Evolutionary conservation across 176 grass and related monocot species (phyloP).

Genomic region (Chrysopogon serrulatus): DNA sequence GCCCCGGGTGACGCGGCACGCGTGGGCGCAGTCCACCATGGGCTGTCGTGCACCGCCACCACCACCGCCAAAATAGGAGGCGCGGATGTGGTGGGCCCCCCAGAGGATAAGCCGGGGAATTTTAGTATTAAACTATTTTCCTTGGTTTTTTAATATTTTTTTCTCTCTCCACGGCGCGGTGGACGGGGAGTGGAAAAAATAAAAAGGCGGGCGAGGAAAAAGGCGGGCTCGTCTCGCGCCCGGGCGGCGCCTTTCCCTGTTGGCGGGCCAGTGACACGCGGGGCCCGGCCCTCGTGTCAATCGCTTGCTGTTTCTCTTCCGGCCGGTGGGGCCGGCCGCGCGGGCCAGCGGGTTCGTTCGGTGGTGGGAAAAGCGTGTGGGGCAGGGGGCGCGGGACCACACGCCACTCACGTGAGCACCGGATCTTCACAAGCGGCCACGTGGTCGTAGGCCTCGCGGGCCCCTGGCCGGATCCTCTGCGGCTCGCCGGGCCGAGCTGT

Average conservation of each 20-base stretch:
- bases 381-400: conserved; percentile 22
- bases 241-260: conserved; percentile 26
- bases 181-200: not conserved
- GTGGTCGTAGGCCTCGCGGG: conserved; percentile 14
- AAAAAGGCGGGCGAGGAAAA: not conserved
- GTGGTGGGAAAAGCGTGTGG: conserved; percentile 39
- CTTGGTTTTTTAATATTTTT: not conserved
- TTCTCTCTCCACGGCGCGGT: not conserved
- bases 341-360: conserved; percentile 4
- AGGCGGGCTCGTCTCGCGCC: not conserved
- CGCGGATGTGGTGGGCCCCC: conserved; percentile 23
- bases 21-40: conserved; percentile 40
- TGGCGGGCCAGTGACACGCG: not conserved
- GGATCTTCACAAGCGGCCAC: conserved; percentile 37
- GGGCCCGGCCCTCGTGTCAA: not conserved
- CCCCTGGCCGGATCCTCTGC: conserved; percentile 16
- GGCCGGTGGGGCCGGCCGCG: not conserved
- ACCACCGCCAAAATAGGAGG: not conserved
- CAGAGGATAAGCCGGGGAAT: conserved; percentile 21
- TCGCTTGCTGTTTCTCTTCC: not conserved
- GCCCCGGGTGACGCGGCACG: not conserved
- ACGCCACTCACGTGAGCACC: conserved; percentile 47
- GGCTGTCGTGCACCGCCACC: conserved; percentile 27
- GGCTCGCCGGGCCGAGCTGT: not conserved
- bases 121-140: not conserved